Conservation (phyloP, 371 early-diverging fungal genomes). For the Zychaea mexicana region DNA sequence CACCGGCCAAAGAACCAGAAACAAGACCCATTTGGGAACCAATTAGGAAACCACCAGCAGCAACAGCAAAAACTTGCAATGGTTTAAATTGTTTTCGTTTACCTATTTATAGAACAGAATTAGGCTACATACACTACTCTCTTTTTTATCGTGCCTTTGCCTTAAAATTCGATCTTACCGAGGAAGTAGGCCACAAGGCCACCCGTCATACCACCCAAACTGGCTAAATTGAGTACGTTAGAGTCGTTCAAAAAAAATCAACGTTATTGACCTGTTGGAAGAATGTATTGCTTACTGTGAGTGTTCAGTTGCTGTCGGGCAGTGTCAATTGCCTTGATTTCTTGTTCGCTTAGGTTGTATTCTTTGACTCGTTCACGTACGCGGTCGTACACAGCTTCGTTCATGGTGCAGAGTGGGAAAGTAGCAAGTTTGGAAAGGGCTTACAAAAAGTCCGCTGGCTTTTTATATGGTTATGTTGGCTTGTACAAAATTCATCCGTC, state of each 20-base stretch:
- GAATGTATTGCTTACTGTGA: slow-evolving; percentile 28
- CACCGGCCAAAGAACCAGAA: slow-evolving; percentile 45
- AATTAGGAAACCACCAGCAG: slow-evolving; percentile 46
- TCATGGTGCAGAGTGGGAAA: slow-evolving; percentile 9
- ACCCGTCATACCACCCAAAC: slow-evolving; percentile 40
- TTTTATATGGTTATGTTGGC: no score
- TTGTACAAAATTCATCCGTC: no score
- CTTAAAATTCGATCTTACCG: slow-evolving; percentile 18
- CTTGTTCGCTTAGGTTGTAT: slow-evolving; percentile 43
- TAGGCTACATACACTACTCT: not conserved
- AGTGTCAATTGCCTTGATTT: slow-evolving; percentile 41
- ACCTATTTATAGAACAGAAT: slow-evolving; percentile 21
- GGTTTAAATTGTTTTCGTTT: slow-evolving; percentile 36
- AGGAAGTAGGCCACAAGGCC: slow-evolving; percentile 31
- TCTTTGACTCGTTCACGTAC: slow-evolving; percentile 46
- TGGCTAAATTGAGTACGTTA: slow-evolving; percentile 23
- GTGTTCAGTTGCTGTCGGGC: slow-evolving; percentile 39
- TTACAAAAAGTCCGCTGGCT: not conserved
- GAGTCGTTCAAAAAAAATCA: slow-evolving; percentile 1
- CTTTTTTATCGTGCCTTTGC: not conserved
- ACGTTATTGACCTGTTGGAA: not conserved
- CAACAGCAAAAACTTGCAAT: slow-evolving; percentile 29
- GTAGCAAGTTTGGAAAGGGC: not conserved
- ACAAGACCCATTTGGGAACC: slow-evolving; percentile 52
- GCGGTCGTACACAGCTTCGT: slow-evolving; percentile 36